phyloP scores from a whole-genome alignment of 2,329 filamentous ascomycete genomes.

The Akanthomyces dipterigenus region DNA sequence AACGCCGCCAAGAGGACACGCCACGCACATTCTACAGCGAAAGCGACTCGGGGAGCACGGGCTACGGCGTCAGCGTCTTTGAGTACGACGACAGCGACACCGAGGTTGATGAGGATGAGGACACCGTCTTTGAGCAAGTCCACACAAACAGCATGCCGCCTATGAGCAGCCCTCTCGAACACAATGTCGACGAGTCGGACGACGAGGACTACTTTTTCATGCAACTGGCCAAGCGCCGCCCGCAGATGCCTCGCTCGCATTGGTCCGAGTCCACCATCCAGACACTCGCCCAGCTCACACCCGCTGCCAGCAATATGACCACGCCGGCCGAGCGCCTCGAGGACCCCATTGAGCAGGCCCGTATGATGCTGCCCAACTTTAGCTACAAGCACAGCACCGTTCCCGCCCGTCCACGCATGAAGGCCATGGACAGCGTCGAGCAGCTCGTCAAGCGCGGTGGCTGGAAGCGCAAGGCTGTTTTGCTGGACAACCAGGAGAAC shows the following conservation, averaged over 20 bases:
- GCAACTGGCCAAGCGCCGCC: constrained; percentile 23
- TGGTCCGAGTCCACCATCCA: constrained; percentile 39
- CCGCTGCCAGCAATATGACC: constrained; percentile 11
- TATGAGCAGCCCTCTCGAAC: constrained; percentile 21
- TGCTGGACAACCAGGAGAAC: constrained; percentile 30
- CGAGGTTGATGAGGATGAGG: constrained; percentile 17
- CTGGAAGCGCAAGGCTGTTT: constrained; percentile 37
- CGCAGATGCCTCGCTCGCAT: constrained; percentile 28
- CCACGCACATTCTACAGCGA: constrained; percentile 23
- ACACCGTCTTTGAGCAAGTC: constrained; percentile 21
- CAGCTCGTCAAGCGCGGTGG: constrained; percentile 36
- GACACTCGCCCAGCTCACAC: constrained; percentile 19
- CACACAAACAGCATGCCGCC: constrained; percentile 20
- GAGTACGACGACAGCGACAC: constrained; percentile 20
- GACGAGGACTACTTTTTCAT: constrained; percentile 29
- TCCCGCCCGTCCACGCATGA: constrained; percentile 30
- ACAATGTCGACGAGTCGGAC: constrained; percentile 20
- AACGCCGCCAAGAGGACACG: constrained; percentile 17
- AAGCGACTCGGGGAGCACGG: constrained; percentile 19
- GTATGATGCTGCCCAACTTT: constrained; percentile 27
- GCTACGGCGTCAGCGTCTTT: constrained; percentile 6
- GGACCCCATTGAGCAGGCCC: constrained; percentile 17
- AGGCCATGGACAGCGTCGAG: constrained; percentile 32
- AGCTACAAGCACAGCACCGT: constrained; percentile 25
- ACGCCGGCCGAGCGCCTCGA: constrained; percentile 1